These are phyloP conservation scores for Neostapfia colusana DNA, from an alignment of 176 grass and related monocot species.

Conservation along the genomic window DNA sequence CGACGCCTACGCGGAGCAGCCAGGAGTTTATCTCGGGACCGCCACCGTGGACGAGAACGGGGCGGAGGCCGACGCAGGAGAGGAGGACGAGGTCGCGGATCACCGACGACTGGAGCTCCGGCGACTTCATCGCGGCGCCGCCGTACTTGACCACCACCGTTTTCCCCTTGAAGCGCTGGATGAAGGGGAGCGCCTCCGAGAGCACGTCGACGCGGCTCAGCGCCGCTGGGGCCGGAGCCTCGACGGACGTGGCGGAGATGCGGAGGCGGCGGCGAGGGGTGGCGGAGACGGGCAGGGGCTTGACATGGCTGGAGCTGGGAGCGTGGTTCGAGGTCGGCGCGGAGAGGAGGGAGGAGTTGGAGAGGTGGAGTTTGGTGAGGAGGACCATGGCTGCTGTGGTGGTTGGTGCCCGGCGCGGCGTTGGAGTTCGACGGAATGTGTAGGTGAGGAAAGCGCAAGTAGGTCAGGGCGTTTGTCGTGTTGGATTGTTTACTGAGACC, in stretches of 20 bases:
- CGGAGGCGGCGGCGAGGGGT: constrained; percentile 14
- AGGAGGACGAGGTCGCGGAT: constrained; percentile 74
- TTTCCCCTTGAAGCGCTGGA: constrained; percentile 75
- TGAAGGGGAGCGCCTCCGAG: constrained; percentile 76
- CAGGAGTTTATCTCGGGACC: constrained; percentile 71
- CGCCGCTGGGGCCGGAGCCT: neutral
- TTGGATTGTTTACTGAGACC: neutral
- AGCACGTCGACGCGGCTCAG: constrained; percentile 57
- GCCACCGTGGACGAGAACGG: constrained; percentile 67
- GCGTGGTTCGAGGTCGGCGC: constrained; percentile 15
- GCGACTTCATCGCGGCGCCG: constrained; percentile 66
- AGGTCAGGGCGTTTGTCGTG: neutral
- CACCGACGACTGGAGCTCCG: constrained; percentile 60
- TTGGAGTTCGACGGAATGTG: constrained; percentile 37
- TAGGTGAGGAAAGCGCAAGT: neutral
- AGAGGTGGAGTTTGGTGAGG: constrained; percentile 32
- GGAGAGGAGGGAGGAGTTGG: neutral
- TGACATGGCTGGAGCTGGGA: neutral
- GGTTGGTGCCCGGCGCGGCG: neutral
- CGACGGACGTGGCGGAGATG: constrained; percentile 27
- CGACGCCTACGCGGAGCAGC: constrained; percentile 52
- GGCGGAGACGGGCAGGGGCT: neutral
- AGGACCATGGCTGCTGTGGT: constrained; percentile 42
- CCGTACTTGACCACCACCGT: constrained; percentile 84
- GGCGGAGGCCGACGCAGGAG: constrained; percentile 65